These are phyloP conservation scores for Paralagenidium karlingii DNA, from an alignment of 352 stramenopile genomes.

Conservation along the genomic window DNA sequence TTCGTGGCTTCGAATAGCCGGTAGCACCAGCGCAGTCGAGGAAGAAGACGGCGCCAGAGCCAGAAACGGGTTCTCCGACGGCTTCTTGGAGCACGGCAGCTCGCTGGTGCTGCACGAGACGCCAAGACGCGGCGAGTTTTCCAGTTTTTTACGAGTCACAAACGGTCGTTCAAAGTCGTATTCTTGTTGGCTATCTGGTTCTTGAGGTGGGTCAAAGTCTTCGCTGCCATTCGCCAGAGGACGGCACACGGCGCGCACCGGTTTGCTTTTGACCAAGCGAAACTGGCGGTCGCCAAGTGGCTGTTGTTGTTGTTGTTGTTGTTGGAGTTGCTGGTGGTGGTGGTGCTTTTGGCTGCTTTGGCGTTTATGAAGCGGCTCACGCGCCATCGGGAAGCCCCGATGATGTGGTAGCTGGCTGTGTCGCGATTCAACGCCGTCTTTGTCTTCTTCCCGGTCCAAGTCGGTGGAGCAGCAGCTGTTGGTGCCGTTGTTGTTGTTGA, in stretches of 20 bases:
- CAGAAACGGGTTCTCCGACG: no score
- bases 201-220: not conserved
- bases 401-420: slow-evolving; percentile 3
- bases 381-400: not conserved
- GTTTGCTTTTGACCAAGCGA: not conserved
- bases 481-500: no score
- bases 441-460: slow-evolving; percentile 17
- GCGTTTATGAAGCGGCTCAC: not conserved
- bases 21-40: no score
- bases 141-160: no score
- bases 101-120: no score
- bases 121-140: no score
- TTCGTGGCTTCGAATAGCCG: not conserved
- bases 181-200: not conserved
- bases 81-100: no score
- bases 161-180: no score
- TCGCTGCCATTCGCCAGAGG: slow-evolving; percentile 2
- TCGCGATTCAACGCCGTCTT: not conserved
- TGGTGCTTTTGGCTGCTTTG: slow-evolving; percentile 3
- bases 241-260: no score
- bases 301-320: slow-evolving; percentile 2
- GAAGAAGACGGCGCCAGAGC: no score
- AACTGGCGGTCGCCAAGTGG: not conserved
- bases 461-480: no score
- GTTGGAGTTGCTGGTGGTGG: slow-evolving; percentile 4